These are phyloP conservation scores for Sarocladiaceae sp. DNA, from an alignment of 2,329 filamentous ascomycete species.

Conservation along the genomic window DNA sequence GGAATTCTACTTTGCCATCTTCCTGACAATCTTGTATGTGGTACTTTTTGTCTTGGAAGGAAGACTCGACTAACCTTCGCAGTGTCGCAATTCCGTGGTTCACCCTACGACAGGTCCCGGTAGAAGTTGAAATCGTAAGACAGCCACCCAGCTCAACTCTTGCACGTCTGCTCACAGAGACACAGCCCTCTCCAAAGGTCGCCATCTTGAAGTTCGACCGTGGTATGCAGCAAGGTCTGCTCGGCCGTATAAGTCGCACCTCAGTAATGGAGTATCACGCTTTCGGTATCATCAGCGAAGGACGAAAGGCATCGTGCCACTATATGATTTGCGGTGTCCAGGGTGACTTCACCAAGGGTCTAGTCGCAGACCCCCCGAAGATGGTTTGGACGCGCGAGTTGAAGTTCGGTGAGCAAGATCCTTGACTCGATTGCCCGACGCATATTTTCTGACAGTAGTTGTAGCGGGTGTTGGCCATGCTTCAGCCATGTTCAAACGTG, in stretches of 20 bases:
- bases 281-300: conserved; percentile 37
- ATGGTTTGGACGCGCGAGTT: conserved; percentile 35
- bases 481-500: conserved; percentile 37
- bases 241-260: conserved; percentile 35
- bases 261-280: conserved; percentile 40
- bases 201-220: conserved; percentile 33
- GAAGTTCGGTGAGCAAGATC: conserved; percentile 30
- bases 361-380: conserved; percentile 35
- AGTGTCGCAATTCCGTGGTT: conserved; percentile 35
- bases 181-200: conserved; percentile 34
- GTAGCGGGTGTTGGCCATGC: conserved; percentile 36
- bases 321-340: conserved; percentile 40
- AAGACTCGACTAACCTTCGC: conserved; percentile 17
- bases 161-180: not conserved
- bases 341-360: conserved; percentile 34
- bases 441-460: not conserved
- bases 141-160: not conserved
- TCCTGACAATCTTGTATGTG: conserved; percentile 36
- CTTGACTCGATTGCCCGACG: not conserved
- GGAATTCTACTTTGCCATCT: conserved; percentile 36
- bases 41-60: too few species aligned
- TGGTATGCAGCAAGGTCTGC: conserved; percentile 37
- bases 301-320: conserved; percentile 28
- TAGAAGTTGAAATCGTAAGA: conserved; percentile 34
- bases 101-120: conserved; percentile 33